Evolutionary conservation across 495 filamentous ascomycete species (phyloP), one percentile per base, ranked within the genome.

Genomic region (Hypoxylon trugodes): DNA sequence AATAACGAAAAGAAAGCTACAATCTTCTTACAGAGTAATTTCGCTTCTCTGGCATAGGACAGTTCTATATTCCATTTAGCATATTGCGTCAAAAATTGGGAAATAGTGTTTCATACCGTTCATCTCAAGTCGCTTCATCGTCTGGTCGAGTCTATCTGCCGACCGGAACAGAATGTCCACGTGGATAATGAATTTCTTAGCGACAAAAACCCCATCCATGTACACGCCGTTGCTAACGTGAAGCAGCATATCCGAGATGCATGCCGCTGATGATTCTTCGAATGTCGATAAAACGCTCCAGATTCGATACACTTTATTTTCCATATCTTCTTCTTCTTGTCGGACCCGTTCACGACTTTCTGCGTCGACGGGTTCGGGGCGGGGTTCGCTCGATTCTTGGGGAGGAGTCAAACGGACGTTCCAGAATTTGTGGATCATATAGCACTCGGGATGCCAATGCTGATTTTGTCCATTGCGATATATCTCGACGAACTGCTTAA

Each of bases 381-480:
- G 61, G 35, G 61, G 54, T 18, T 73, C 68, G 2, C 48, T 47
- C 8, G 71, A 66, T 40, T 81, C 74, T 24, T 76, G 74, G 18
- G 78, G 76, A 4, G 78, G 75, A 9, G 78, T 79, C 41, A 99
- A 82, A 19, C 94, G 87, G 33, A 99, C 96, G 72, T 97, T 99
- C 96, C 96, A 99, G 77, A 98, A 99, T 72, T 99, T 99, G 76
- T 99, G 96, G 37, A 99, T 99, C 95, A 98, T 99, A 74, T 99
- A 99, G 75, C 96, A 99, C 73, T 99, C 96, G 2, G 96, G 96
- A 71, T 99, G 96, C 96, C 96, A 99, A 69, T 99, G 96, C 72
- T 99, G 96, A 70, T 98, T 96, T 71, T 96, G 88, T 0, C 95
- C 94, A 74, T 98, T 97, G 45, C 96, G 87, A 76, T 93, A 98